Evolutionary conservation across 345 rosid species (phyloP), one percentile per base, ranked within the genome.

Genomic region (Litchi chinensis): DNA sequence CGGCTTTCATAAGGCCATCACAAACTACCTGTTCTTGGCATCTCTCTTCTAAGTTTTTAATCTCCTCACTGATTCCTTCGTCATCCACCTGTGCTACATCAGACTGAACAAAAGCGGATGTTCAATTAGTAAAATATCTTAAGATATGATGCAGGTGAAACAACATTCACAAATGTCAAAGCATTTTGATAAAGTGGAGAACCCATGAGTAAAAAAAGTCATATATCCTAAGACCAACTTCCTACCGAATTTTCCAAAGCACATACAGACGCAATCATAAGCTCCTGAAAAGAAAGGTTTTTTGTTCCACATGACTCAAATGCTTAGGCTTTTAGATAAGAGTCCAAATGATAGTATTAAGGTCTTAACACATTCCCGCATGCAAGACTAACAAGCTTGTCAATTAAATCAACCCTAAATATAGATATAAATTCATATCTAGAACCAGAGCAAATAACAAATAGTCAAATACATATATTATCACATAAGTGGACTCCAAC

Each of bases 11-110:
- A 71, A 76, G 26, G 32, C 72, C 54, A 76, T 44, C 56, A 78
- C 50, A 84, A 86, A 79, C 62, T 93, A 96, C 99, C 98, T 89
- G 97, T 75, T 80, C 86, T 32, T 77, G 82, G 85, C 85, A 81
- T 71, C 88, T 88, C 71, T 93, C 88, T 88, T 90, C 91, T 81
- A 96, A 84, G 64, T 79, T 81, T 82, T 81, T 79, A 75, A 96
- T 89, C 62, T 91, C 93, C 40, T 80, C 86, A 77, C 71, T 74
- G 75, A 94, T 86, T 86, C 85, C 92, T 78, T 85, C 94, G 81
- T 87, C 92, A 72, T 90, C 98, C 76, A 80, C 60, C 79, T 80
- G 84, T 39, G 82, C 78, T 67, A 76, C 71, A 68, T 89, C 83
- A 85, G 90, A 86, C 94, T 91, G 90, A 73, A 84, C 56, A 77